phyloP scores from a whole-genome alignment of 352 stramenopile species.

The Phytophthora crassamura region DNA sequence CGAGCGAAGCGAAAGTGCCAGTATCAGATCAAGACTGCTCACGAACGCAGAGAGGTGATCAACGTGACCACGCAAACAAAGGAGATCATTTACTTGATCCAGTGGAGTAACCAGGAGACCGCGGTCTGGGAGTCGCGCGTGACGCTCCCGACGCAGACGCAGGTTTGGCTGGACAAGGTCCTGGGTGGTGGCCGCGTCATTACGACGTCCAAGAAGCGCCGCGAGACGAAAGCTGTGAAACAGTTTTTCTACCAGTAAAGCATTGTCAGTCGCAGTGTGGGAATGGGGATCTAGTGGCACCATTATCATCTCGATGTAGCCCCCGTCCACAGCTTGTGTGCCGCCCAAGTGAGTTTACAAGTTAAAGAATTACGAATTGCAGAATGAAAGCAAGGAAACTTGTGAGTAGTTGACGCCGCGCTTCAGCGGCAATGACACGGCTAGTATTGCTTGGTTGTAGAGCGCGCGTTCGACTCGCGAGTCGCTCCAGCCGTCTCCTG shows the following conservation, averaged over 20 bases:
- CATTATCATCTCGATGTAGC: too few relatives aligned
- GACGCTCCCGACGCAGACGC: slow-evolving; percentile 60
- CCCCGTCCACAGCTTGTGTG: background rate
- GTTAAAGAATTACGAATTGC: slow-evolving; percentile 35
- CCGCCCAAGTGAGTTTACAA: slow-evolving; percentile 31
- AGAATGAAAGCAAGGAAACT: slow-evolving; percentile 27
- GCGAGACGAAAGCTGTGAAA: slow-evolving; percentile 42
- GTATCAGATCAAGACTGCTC: slow-evolving; percentile 65
- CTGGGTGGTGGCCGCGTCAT: slow-evolving; percentile 32
- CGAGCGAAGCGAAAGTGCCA: slow-evolving; percentile 49
- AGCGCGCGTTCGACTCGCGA: background rate
- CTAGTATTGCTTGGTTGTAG: slow-evolving; percentile 19
- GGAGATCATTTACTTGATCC: slow-evolving; percentile 77
- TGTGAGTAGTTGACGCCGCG: slow-evolving; percentile 14
- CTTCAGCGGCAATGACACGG: slow-evolving; percentile 6
- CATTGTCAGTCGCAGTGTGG: background rate
- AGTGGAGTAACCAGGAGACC: slow-evolving; percentile 60
- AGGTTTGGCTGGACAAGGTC: slow-evolving; percentile 78
- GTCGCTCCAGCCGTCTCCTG: background rate
- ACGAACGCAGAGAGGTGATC: slow-evolving; percentile 56
- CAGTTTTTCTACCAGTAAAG: slow-evolving; percentile 37
- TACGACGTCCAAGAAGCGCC: slow-evolving; percentile 43
- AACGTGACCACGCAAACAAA: slow-evolving; percentile 63
- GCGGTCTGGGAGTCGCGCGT: slow-evolving; percentile 63
- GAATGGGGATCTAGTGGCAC: too few relatives aligned